Conservation (phyloP, 345 rosid genomes). For the Nephelium lappaceum region DNA sequence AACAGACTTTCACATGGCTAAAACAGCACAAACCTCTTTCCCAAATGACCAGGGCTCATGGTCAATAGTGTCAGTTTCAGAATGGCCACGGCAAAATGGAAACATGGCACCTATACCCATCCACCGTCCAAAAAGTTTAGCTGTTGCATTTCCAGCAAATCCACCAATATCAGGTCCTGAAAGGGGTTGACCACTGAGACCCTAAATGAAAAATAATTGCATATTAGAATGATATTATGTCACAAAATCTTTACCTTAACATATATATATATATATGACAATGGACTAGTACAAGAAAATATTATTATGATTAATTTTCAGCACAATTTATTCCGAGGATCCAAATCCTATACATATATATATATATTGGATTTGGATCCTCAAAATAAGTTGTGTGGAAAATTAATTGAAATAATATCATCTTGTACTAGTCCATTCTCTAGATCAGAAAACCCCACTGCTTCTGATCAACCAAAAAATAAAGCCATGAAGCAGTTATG, state of each 20-base stretch:
- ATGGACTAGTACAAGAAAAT: too few species aligned
- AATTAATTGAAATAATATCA: too few species aligned
- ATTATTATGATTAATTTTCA: too few species aligned
- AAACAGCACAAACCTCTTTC: conserved; percentile 65
- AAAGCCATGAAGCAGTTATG: neutral
- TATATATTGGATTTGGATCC: too few species aligned
- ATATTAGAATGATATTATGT: neutral
- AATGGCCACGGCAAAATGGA: conserved; percentile 92
- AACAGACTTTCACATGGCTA: neutral
- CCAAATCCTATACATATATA: too few species aligned
- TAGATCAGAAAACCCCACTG: too few species aligned
- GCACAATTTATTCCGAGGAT: too few species aligned
- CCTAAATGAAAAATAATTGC: conserved; percentile 39
- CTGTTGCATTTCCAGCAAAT: conserved; percentile 83
- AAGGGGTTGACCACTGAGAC: conserved; percentile 92
- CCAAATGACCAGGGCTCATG: conserved; percentile 99
- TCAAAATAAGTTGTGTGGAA: too few species aligned
- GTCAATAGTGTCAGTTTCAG: conserved; percentile 64
- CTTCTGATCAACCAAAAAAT: too few species aligned
- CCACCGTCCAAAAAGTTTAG: conserved; percentile 90
- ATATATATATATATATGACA: too few species aligned
- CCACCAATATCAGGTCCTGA: conserved; percentile 99
- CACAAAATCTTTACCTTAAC: neutral
- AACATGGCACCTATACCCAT: conserved; percentile 95
- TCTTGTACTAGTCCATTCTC: too few species aligned